phyloP scores from a whole-genome alignment of 2,329 filamentous ascomycete genomes.

The Epichloe elymi region DNA sequence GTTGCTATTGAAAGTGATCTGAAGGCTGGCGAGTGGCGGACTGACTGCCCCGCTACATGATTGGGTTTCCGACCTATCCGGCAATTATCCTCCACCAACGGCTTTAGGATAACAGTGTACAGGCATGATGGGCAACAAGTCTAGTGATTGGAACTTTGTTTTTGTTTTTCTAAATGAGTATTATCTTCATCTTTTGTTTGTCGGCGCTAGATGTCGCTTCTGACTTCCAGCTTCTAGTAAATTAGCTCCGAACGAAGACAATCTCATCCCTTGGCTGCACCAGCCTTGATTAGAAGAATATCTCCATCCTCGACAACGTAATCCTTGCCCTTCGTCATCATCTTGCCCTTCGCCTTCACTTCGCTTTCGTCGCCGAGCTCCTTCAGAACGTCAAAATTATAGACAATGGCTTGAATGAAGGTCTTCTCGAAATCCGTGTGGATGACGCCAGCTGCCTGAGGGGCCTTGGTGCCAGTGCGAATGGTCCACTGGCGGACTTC shows the following conservation, averaged over 20 bases:
- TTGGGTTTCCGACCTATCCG: too few species aligned
- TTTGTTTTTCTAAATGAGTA: neutral
- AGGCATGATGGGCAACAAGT: too few species aligned
- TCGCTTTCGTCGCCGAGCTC: conserved; percentile 80
- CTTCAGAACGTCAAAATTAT: conserved; percentile 71
- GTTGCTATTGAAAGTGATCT: too few species aligned
- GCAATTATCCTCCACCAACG: too few species aligned
- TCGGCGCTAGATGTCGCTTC: neutral
- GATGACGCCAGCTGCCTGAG: conserved; percentile 92
- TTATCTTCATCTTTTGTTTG: neutral
- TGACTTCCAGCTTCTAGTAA: neutral
- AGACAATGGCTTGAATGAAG: conserved; percentile 92
- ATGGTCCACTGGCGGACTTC: conserved; percentile 99
- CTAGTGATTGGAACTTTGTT: neutral
- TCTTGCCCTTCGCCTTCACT: conserved; percentile 87
- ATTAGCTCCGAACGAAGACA: neutral
- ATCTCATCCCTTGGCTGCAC: conserved; percentile 56
- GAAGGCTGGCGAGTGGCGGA: too few species aligned
- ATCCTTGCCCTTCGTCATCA: conserved; percentile 98
- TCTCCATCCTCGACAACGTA: conserved; percentile 81
- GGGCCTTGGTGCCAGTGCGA: conserved; percentile 91
- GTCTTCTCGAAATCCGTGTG: conserved; percentile 99
- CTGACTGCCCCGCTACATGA: too few species aligned
- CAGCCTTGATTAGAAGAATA: conserved; percentile 78
- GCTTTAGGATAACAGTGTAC: too few species aligned